Evolutionary conservation across 2,329 filamentous ascomycete species (phyloP), one percentile per base, ranked within the genome.

Genomic region (Ophioceras dolichostomum): DNA sequence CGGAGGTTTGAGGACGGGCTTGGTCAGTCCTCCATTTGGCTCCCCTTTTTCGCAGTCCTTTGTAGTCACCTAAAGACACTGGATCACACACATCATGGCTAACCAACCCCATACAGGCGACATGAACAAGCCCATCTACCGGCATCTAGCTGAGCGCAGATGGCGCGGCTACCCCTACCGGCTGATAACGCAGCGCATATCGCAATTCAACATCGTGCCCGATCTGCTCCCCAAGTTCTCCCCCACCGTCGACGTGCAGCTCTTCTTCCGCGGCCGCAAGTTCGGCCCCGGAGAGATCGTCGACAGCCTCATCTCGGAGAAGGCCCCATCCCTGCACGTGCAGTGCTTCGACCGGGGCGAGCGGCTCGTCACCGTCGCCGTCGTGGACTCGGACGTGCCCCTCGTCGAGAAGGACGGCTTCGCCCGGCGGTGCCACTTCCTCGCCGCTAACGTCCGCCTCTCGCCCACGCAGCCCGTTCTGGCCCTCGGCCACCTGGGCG

Each of bases 41-140:
- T 28, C n/a, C n/a, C n/a, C n/a, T n/a, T n/a, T n/a, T n/a, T n/a
- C n/a, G n/a, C n/a, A n/a, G n/a, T n/a, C n/a, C n/a, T n/a, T n/a
- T n/a, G n/a, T n/a, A n/a, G n/a, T n/a, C n/a, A n/a, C n/a, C n/a
- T n/a, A n/a, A n/a, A n/a, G n/a, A n/a, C n/a, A n/a, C n/a, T n/a
- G n/a, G n/a, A n/a, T n/a, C n/a, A n/a, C n/a, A n/a, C n/a, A n/a
- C n/a, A n/a, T n/a, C n/a, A n/a, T n/a, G n/a, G n/a, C n/a, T n/a
- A n/a, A n/a, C n/a, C n/a, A n/a, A n/a, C n/a, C n/a, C n/a, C n/a
- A n/a, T 19, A 29, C 46, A 95, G 88, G 83, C 46, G 87, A 96
- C 59, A 89, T 96, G 86, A 80, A 76, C 65, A 94, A 94, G 59
- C 89, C 89, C 44, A 88, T 98, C 54, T 98, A 98, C 67, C 83